Evolutionary conservation across 2,329 filamentous ascomycete genomes (phyloP), one percentile per base, ranked within the genome.

Genomic region (Cercospora brassicicola): DNA sequence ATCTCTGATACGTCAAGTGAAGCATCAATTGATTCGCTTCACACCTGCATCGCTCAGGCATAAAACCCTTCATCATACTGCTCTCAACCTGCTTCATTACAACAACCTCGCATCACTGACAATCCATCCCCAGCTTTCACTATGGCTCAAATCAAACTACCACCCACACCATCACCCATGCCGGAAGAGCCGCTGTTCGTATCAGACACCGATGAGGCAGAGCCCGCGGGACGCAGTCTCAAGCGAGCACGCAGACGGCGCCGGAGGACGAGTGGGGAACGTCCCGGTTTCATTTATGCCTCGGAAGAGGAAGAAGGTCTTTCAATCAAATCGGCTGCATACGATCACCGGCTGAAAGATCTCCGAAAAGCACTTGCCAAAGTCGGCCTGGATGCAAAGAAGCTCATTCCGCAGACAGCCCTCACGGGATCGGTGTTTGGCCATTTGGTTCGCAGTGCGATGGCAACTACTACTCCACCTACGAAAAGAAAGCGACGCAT

Each of bases 401-500:
- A 28, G n/a, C 23, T 39, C 13, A 18, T 62, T 3, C 59, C 59
- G 9, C 15, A 48, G 20, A 20, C 9, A 18, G 33, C 8, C 10
- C 39, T 26, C 15, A n/a, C 26, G 6, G 20, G 48, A 15, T 4
- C 4, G 6, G 23, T 30, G n/a, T 62, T 51, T 26, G n/a, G 18
- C 15, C 59, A 62, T 13, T n/a, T 62, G 36, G 2, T 62, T 1
- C n/a, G n/a, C 36, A 30, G 31, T 4, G n/a, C 30, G 11, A 20
- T 9, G 11, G n/a, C 13, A 20, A n/a, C 56, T 10, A n/a, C 33
- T 4, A 28, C 2, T 28, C 8, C 8, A 33, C 67, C 67, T 18
- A 8, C 64, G 8, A 20, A 36, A 2, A 6, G n/a, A 3, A 69
- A 67, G 65, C 48, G n/a, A 3, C 51, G 48, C 10, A 67, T 69